Evolutionary conservation across 2,329 filamentous ascomycete species (phyloP).

Genomic region (Paramyrothecium sp.): DNA sequence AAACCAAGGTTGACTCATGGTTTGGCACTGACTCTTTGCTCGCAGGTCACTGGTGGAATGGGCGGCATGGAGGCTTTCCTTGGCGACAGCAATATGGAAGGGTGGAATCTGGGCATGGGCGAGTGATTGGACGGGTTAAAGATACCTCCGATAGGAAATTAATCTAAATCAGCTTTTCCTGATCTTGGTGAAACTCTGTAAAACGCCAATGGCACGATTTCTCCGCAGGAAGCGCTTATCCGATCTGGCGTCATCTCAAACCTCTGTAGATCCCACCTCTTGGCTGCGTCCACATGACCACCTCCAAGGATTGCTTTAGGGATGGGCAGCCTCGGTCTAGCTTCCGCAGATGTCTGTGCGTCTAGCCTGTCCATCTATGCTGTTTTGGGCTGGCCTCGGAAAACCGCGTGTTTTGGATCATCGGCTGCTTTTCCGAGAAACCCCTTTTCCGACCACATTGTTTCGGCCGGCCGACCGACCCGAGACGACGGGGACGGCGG

Average conservation of each 20-base stretch:
- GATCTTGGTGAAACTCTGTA: not conserved
- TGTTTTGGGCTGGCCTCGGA: not conserved
- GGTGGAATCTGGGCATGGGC: slow-evolving; percentile 8
- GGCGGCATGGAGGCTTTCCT: slow-evolving; percentile 11
- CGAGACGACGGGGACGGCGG: not conserved
- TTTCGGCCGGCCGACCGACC: not conserved
- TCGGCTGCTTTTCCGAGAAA: not conserved
- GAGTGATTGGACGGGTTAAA: not conserved
- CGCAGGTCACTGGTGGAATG: slow-evolving; percentile 13
- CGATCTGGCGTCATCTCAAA: not conserved
- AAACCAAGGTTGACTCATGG: not conserved
- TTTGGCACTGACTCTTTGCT: not conserved
- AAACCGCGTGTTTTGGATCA: not conserved
- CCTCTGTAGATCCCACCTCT: not conserved
- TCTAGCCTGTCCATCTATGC: not conserved
- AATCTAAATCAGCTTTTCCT: not conserved
- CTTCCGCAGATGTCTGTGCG: not conserved
- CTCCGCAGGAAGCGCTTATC: not conserved
- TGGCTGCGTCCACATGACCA: not conserved
- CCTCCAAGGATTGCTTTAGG: no score
- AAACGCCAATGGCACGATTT: not conserved
- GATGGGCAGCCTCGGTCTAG: not conserved
- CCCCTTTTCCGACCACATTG: not conserved
- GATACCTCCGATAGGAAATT: not conserved
- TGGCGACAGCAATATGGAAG: slow-evolving; percentile 6